Evolutionary conservation across 768 basidiomycete species (phyloP).

Genomic region (Amanita muscaria): DNA sequence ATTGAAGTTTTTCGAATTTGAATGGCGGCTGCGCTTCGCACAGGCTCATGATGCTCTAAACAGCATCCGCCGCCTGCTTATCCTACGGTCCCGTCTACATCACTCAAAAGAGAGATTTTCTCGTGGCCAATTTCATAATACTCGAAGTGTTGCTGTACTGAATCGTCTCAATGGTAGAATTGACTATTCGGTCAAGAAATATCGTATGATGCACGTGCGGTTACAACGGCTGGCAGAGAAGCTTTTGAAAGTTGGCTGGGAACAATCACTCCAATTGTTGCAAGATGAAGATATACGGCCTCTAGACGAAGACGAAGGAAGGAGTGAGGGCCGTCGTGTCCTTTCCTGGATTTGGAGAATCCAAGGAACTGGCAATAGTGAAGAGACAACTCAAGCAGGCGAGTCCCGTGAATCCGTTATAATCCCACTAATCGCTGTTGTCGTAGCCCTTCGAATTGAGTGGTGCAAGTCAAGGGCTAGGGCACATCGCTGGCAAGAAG

Average conservation of each 20-base stretch:
- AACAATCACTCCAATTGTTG: not conserved
- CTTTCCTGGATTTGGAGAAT: conserved; percentile 4
- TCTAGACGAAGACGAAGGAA: not conserved
- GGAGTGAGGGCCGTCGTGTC: not conserved
- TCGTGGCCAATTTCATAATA: conserved; percentile 11
- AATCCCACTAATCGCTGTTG: not conserved
- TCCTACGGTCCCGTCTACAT: not conserved
- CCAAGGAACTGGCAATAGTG: not conserved
- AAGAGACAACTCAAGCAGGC: not conserved
- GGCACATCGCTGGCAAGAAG: conserved; percentile 4
- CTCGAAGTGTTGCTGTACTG: conserved; percentile 16
- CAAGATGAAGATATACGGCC: conserved; percentile 1
- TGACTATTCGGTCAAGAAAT: conserved; percentile 9
- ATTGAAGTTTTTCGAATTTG: not conserved
- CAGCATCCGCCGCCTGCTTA: not conserved
- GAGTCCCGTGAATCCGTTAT: not conserved
- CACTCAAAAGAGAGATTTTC: not conserved
- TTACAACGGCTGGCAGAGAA: conserved; percentile 3
- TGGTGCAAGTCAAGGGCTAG: not conserved
- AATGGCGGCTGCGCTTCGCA: not conserved
- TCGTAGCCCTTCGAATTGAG: not conserved
- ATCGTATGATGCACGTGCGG: conserved; percentile 7
- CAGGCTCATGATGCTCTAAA: not conserved
- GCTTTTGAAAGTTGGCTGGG: not conserved
- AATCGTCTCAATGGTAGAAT: conserved; percentile 11